Evolutionary conservation across 1,284 basidiomycete genomes (phyloP), one percentile per base, ranked within the genome.

Genomic region (Cystobasidium sp.): DNA sequence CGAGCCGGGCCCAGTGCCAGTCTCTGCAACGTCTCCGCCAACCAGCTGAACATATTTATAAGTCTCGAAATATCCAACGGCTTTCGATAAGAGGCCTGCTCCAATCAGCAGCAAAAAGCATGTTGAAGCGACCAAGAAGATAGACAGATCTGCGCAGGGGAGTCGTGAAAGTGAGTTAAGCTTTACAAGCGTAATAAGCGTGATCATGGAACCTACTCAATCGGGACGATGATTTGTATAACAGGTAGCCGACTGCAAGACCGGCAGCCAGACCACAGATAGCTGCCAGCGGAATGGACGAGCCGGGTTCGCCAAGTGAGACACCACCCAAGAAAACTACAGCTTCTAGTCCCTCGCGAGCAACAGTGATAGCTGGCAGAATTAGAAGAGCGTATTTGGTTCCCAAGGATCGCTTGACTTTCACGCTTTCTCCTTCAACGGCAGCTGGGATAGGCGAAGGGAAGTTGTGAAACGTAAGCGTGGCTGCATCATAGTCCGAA

Each of bases 281-380:
- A 66, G 92, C 88, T 6, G 94, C 91, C 63, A 97, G 89, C 0
- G 94, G 94, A 79, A 97, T 95, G 5, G 93, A 88, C 1, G 86
- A 87, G 1, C 91, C 94, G 1, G 88, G 85, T 80, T 92, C 87
- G 49, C 89, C 89, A 56, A 97, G 88, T 1, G 93, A 78, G 70
- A 84, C 94, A 74, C 94, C 94, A 20, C 94, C 92, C 66, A 97
- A 93, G 81, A 97, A 97, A 76, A 97, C 86, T 74, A 97, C 90
- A 1, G 92, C 93, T 83, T 97, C 94, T 78, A 97, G 86, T 80
- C 94, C 94, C 85, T 97, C 94, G 78, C 94, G 89, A 51, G 95
- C 85, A 49, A 97, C 91, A 4, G 94, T 96, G 80, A 97, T 88
- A 77, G 94, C 83, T 0, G 94, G 94, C 7, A 97, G 86, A 67